Evolutionary conservation across 768 basidiomycete genomes (phyloP), one percentile per base, ranked within the genome.

Genomic region (Amanita molliuscula): DNA sequence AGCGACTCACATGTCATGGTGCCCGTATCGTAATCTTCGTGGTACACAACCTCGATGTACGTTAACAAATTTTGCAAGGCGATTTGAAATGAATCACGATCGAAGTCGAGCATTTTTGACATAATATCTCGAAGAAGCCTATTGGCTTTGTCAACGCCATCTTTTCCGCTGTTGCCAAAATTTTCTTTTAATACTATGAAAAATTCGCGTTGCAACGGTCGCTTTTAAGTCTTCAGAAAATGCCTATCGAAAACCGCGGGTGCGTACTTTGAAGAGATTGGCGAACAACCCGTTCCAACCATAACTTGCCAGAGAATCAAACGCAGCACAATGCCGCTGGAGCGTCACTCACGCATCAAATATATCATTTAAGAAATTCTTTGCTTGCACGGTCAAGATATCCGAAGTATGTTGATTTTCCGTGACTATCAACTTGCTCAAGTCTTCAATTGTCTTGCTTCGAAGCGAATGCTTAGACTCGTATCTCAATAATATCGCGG

Each of bases 81-180:
- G n/a, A 59, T 59, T 54, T 81, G 77, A 52, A 78, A 75, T 16
- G 66, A 61, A 7, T 66, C 67, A 29, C 67, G 63, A 44, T 84
- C 81, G 33, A 66, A 70, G 18, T 83, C 81, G 7, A 65, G 56
- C 1, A 69, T 67, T 18, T 78, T 69, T 2, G 63, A 50, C 10
- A 84, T 58, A 1, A 76, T 72, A 53, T 82, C 80, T 6, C 78
- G 75, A n/a, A 84, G 68, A 26, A 84, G 65, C 2, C 79, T 77
- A 41, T 72, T 67, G 16, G 80, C 57, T 48, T 57, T 61, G 11
- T 69, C 64, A 16, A 63, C 51, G 26, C 54, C 53, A 0, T 61
- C 59, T 41, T 68, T 70, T 3, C 65, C 65, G 47, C 67, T 65
- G 2, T 58, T 60, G 29, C 70, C 66, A 6, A 70, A 58, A 15